Conservation (phyloP, 495 filamentous ascomycete genomes). For the Podospora bellae-mahoneyi region DNA sequence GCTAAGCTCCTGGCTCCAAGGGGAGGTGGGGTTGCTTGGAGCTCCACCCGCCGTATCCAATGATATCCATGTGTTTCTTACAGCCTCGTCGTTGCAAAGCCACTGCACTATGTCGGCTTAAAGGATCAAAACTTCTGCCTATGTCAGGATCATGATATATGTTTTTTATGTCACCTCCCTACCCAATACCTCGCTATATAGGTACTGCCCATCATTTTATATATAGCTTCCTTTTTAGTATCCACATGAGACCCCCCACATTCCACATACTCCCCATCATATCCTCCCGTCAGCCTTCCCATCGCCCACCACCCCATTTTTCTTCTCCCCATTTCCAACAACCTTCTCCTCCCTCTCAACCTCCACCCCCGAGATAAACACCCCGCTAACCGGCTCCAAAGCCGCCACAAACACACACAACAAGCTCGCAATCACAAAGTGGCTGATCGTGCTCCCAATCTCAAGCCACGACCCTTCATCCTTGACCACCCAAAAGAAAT, state of each 20-base stretch:
- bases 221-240: background rate
- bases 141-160: background rate
- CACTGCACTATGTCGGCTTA: no score
- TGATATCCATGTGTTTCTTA: background rate
- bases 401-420: conserved; percentile 87
- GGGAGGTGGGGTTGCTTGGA: background rate
- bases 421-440: conserved; percentile 87
- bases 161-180: background rate
- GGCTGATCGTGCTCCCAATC: conserved; percentile 92
- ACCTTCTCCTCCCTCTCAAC: conserved; percentile 46
- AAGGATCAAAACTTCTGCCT: no score
- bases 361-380: conserved; percentile 78
- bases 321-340: conserved; percentile 22
- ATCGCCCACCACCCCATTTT: conserved; percentile 10
- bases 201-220: background rate
- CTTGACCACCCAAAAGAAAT: conserved; percentile 96
- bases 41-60: background rate
- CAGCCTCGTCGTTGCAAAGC: background rate
- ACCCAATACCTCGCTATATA: background rate
- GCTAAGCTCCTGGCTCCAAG: background rate
- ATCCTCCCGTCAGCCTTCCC: conserved; percentile 14
- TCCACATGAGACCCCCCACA: background rate
- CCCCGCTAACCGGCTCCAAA: conserved; percentile 80
- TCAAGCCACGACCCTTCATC: conserved; percentile 98
- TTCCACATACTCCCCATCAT: background rate